Percentiles rank a stretch among this genome's conserved stretches.
These are phyloP conservation scores for Aspergillus sergii DNA, from an alignment of 2,329 filamentous ascomycete genomes.

Conservation along the genomic window DNA sequence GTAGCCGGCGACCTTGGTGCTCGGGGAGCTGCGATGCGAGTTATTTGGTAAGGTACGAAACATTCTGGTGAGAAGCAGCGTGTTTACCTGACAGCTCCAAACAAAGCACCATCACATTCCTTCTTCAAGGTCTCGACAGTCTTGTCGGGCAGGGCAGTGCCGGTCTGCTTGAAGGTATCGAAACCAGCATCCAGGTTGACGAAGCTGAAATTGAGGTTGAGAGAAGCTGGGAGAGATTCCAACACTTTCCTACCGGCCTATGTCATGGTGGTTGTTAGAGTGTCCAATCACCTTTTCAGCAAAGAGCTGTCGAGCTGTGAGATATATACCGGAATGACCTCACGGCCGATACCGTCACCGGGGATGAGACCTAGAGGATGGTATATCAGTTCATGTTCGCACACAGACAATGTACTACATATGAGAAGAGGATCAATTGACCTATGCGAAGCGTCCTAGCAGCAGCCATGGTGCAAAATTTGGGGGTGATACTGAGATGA, in stretches of 20 bases:
- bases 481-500: constrained; percentile 1
- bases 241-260: constrained; percentile 81
- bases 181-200: constrained; percentile 91
- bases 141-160: constrained; percentile 82
- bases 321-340: constrained; percentile 79
- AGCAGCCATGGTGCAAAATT: constrained; percentile 46
- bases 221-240: constrained; percentile 87
- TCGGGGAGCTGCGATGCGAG: constrained; percentile 66
- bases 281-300: not conserved
- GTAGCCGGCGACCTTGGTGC: constrained; percentile 88
- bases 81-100: constrained; percentile 79
- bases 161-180: constrained; percentile 88
- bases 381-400: constrained; percentile 18
- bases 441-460: constrained; percentile 69
- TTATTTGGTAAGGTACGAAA: not conserved
- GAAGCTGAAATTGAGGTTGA: constrained; percentile 92
- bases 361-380: constrained; percentile 77
- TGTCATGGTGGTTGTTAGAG: constrained; percentile 16
- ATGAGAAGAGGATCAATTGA: constrained; percentile 41
- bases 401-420: not conserved
- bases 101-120: constrained; percentile 94
- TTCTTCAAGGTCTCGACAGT: constrained; percentile 86
- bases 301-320: constrained; percentile 8
- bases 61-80: too few species aligned
- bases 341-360: constrained; percentile 96